phyloP scores from a whole-genome alignment of 2,329 filamentous ascomycete species.

The Capronia americana region DNA sequence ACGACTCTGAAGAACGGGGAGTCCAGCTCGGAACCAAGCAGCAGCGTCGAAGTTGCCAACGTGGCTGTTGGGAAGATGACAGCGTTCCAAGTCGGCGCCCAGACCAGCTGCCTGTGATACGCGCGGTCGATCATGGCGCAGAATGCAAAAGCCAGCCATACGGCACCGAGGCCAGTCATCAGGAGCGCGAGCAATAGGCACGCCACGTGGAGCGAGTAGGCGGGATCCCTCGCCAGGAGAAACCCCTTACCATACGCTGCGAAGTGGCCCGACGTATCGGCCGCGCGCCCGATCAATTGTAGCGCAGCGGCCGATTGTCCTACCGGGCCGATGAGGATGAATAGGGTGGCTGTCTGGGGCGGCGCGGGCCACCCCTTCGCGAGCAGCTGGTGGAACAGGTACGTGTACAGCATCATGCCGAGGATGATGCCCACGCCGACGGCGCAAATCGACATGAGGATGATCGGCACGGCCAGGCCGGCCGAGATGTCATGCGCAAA shows the following conservation, averaged over 20 bases:
- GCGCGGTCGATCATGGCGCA: conserved; percentile 31
- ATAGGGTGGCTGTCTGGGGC: conserved; percentile 44
- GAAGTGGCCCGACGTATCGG: conserved; percentile 44
- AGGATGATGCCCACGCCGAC: conserved; percentile 46
- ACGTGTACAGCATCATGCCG: conserved; percentile 47
- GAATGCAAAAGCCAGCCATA: conserved; percentile 53
- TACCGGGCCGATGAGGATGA: conserved; percentile 52
- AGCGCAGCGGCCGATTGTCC: conserved; percentile 45
- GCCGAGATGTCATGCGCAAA: conserved; percentile 36
- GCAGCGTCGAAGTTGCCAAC: conserved; percentile 37
- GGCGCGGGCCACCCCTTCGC: conserved; percentile 35
- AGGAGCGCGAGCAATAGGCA: conserved; percentile 50
- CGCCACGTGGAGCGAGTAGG: conserved; percentile 42
- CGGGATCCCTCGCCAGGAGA: conserved; percentile 46
- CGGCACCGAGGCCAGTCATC: conserved; percentile 50
- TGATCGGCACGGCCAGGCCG: conserved; percentile 47
- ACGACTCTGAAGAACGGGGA: conserved; percentile 49
- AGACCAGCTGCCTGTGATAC: conserved; percentile 24
- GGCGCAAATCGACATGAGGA: conserved; percentile 50
- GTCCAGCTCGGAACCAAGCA: conserved; percentile 49
- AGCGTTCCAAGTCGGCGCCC: conserved; percentile 35
- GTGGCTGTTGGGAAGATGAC: conserved; percentile 38
- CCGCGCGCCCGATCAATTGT: conserved; percentile 47
- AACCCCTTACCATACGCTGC: conserved; percentile 44
- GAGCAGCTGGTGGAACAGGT: conserved; percentile 33